These are phyloP conservation scores for Cercospora sp. DNA, from an alignment of 2,329 filamentous ascomycete genomes.

Conservation along the genomic window DNA sequence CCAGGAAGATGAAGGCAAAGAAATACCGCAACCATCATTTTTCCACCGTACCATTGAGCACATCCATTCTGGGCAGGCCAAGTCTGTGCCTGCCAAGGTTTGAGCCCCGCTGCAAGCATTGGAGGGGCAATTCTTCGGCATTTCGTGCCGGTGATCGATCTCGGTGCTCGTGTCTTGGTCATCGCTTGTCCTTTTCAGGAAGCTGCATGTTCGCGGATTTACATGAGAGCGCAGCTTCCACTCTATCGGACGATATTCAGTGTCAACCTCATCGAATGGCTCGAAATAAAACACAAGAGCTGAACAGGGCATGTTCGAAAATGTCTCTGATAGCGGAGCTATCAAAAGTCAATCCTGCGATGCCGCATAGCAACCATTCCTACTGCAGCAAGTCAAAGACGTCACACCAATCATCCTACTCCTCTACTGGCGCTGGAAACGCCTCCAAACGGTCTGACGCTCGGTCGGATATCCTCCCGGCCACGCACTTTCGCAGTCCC, in stretches of 20 bases:
- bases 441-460: constrained; percentile 2
- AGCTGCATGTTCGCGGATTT: background rate
- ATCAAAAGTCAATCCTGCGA: constrained; percentile 1
- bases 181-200: background rate
- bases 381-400: constrained; percentile 12
- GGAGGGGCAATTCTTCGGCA: constrained; percentile 1
- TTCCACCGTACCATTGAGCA: background rate
- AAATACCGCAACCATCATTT: background rate
- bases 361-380: constrained; percentile 14
- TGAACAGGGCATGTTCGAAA: background rate
- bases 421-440: background rate
- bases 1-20: background rate
- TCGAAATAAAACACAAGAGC: background rate
- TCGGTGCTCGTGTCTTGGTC: background rate
- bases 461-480: constrained; percentile 7
- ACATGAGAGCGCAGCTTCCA: background rate
- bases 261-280: too few species aligned
- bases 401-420: constrained; percentile 13
- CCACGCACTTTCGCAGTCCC: constrained; percentile 12
- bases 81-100: constrained; percentile 5
- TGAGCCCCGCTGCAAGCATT: constrained; percentile 1
- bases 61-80: background rate
- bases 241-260: too few species aligned
- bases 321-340: constrained; percentile 6
- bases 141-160: background rate